Conservation (phyloP, 345 rosid genomes). For the Syzygium aqueum region DNA sequence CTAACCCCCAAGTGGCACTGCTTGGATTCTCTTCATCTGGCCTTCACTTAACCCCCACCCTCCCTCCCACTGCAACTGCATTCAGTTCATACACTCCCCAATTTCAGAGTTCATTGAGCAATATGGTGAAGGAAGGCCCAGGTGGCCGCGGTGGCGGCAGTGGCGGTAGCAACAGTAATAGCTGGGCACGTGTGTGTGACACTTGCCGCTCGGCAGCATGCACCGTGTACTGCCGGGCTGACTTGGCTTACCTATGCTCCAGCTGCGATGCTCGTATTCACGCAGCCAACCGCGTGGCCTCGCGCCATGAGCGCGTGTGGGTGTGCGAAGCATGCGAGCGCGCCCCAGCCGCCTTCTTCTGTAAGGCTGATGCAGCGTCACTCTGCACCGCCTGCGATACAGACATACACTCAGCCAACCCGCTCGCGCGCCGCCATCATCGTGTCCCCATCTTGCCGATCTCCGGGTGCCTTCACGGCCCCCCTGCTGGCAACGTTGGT, state of each 20-base stretch:
- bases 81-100: background rate
- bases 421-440: conserved; percentile 83
- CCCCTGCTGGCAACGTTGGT: conserved; percentile 1
- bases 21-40: conserved; percentile 23
- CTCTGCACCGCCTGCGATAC: conserved; percentile 75
- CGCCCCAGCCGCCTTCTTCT: conserved; percentile 78
- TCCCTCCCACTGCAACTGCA: conserved; percentile 1
- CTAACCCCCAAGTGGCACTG: conserved; percentile 23
- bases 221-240: conserved; percentile 78
- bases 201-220: conserved; percentile 66
- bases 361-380: conserved; percentile 91
- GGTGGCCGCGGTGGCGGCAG: conserved; percentile 10
- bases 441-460: conserved; percentile 68
- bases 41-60: conserved; percentile 12
- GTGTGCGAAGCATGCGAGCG: conserved; percentile 79
- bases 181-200: conserved; percentile 66
- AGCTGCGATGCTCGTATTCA: conserved; percentile 66
- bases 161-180: conserved; percentile 11
- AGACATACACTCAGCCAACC: conserved; percentile 87
- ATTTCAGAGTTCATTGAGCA: background rate
- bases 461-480: conserved; percentile 21
- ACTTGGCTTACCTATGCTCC: conserved; percentile 62
- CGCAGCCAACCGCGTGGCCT: conserved; percentile 71
- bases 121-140: conserved; percentile 61
- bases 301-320: conserved; percentile 82